Evolutionary conservation across 306 rosid species (phyloP).

Genomic region (Dalbergia cochinchinensis): DNA sequence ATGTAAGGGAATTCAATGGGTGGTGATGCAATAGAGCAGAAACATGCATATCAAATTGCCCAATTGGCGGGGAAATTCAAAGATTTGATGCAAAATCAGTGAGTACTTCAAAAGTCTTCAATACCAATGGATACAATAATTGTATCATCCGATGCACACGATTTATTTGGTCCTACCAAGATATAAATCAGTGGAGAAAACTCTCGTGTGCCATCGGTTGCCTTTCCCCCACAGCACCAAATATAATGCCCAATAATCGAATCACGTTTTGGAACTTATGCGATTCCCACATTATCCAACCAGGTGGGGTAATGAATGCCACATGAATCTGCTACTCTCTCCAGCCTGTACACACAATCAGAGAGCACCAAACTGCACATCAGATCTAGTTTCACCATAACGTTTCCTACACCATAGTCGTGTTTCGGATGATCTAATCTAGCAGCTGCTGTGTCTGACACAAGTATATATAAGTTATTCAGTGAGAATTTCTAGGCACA

Average conservation of each 20-base stretch:
- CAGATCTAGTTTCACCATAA: conserved; percentile 56
- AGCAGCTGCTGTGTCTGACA: conserved; percentile 48
- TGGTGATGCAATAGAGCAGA: neutral
- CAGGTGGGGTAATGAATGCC: conserved; percentile 58
- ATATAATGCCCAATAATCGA: conserved; percentile 21
- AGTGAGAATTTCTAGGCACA: neutral
- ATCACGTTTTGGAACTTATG: conserved; percentile 36
- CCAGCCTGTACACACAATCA: conserved; percentile 69
- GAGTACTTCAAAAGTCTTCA: conserved; percentile 22
- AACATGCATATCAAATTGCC: neutral
- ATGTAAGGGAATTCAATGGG: neutral
- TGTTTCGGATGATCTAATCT: conserved; percentile 49
- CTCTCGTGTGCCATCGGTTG: conserved; percentile 13
- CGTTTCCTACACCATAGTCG: conserved; percentile 12
- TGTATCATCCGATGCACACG: conserved; percentile 24
- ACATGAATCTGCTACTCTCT: conserved; percentile 57
- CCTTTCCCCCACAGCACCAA: conserved; percentile 39
- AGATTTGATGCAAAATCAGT: conserved; percentile 29
- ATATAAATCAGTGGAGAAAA: conserved; percentile 28
- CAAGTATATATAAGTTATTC: conserved; percentile 40
- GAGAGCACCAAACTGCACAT: conserved; percentile 46
- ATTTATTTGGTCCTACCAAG: conserved; percentile 36
- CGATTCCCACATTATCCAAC: conserved; percentile 41
- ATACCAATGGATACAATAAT: conserved; percentile 21
- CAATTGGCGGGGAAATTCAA: neutral